A percentile compares a stretch with the other conserved stretches of the same genome.
Conservation (phyloP, 106 monocot genomes). For the Phalaenopsis equestris region DNA sequence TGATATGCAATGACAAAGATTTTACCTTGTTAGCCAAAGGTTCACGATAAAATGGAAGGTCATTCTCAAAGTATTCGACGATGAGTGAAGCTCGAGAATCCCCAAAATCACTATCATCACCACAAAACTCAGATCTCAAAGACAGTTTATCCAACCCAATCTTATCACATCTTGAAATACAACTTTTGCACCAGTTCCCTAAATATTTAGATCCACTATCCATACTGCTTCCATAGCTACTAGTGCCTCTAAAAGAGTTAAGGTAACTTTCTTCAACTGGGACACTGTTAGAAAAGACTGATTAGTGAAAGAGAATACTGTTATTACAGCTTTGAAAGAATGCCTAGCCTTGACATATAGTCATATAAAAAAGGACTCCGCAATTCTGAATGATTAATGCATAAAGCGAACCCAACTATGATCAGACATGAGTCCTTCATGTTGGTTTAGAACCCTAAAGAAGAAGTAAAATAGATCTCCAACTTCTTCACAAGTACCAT, state of each 20-base stretch:
- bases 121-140: conserved; percentile 43
- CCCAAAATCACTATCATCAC: conserved; percentile 50
- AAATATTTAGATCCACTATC: conserved; percentile 33
- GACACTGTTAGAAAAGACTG: conserved; percentile 17
- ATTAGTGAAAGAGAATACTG: not conserved
- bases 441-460: not conserved
- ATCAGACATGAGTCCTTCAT: too few relatives aligned
- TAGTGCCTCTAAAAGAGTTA: conserved; percentile 46
- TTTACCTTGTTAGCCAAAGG: conserved; percentile 68
- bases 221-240: conserved; percentile 55
- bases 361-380: too few relatives aligned
- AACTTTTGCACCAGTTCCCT: conserved; percentile 13
- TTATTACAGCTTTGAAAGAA: not conserved
- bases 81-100: conserved; percentile 32
- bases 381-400: too few relatives aligned
- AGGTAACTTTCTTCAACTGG: conserved; percentile 47
- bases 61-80: conserved; percentile 59
- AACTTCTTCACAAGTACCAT: not conserved
- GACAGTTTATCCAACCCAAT: conserved; percentile 24
- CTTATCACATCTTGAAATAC: not conserved
- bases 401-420: too few relatives aligned
- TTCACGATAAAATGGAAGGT: conserved; percentile 56
- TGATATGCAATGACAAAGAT: not conserved
- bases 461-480: not conserved
- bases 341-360: not conserved